These are phyloP conservation scores for Helenozyma rhizophorensis DNA, from an alignment of 805 yeast genomes.

Conservation along the genomic window DNA sequence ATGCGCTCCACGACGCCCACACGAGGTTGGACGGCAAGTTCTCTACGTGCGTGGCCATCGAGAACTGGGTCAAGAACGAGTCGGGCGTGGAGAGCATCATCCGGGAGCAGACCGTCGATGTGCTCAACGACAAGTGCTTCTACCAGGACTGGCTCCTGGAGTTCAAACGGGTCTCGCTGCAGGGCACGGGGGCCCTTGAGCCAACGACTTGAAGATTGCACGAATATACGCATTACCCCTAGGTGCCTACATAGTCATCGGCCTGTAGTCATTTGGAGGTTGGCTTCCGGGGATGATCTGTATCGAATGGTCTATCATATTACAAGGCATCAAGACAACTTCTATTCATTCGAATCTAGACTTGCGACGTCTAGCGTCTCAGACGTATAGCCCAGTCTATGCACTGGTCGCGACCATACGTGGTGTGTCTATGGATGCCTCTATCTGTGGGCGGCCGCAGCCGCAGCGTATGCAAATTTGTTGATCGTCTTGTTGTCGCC, in stretches of 20 bases:
- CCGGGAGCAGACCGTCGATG: conserved; percentile 26
- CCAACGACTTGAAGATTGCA: too few relatives aligned
- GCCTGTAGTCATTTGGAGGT: too few relatives aligned
- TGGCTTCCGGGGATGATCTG: too few relatives aligned
- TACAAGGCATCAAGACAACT: too few relatives aligned
- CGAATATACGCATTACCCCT: too few relatives aligned
- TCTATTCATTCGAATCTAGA: too few relatives aligned
- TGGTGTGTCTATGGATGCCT: not conserved
- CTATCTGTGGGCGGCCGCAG: conserved; percentile 35
- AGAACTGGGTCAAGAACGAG: conserved; percentile 37
- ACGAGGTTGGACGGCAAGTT: conserved; percentile 20
- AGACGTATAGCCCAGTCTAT: not conserved
- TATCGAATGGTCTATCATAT: too few relatives aligned
- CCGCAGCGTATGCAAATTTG: conserved; percentile 44
- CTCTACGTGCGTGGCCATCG: conserved; percentile 24
- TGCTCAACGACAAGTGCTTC: conserved; percentile 34
- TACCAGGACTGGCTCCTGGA: conserved; percentile 33
- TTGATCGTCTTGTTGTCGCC: conserved; percentile 13
- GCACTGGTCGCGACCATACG: not conserved
- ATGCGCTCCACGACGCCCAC: conserved; percentile 26
- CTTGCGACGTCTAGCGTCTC: too few relatives aligned
- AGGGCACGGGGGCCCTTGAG: too few relatives aligned
- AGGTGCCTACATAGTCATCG: too few relatives aligned
- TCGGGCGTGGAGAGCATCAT: conserved; percentile 29
- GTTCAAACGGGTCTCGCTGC: conserved; percentile 17